Percentiles rank a stretch among this genome's conserved stretches.
phyloP scores from a whole-genome alignment of 257 asterid species.

The Prunella vulgaris region DNA sequence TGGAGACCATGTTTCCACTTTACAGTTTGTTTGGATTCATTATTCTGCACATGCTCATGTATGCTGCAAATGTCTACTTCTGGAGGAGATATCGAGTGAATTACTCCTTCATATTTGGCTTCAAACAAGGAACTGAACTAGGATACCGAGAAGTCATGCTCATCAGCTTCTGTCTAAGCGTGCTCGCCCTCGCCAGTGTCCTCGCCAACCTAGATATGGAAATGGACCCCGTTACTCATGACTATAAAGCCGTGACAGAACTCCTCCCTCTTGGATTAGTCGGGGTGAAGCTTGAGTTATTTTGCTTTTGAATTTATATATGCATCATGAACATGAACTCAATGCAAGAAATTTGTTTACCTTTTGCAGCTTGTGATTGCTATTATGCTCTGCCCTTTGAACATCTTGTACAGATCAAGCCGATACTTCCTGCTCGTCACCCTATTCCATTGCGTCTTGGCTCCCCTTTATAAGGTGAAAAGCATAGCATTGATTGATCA shows the following conservation, averaged over 20 bases:
- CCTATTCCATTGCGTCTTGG: constrained; percentile 35
- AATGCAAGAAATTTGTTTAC: too few species aligned
- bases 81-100: constrained; percentile 50
- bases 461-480: constrained; percentile 56
- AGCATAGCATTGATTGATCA: background rate
- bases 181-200: constrained; percentile 39
- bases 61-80: constrained; percentile 42
- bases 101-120: constrained; percentile 45
- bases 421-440: constrained; percentile 41
- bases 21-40: constrained; percentile 57
- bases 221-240: constrained; percentile 46
- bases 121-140: constrained; percentile 49
- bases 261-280: constrained; percentile 54
- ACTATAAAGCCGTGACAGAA: constrained; percentile 41
- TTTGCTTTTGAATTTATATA: too few species aligned
- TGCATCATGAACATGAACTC: too few species aligned
- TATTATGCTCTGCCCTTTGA: constrained; percentile 49
- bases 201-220: constrained; percentile 56
- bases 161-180: constrained; percentile 31
- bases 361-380: constrained; percentile 38
- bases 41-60: constrained; percentile 48
- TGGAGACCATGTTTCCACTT: constrained; percentile 64
- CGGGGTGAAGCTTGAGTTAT: constrained; percentile 22
- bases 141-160: constrained; percentile 47
- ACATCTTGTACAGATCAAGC: constrained; percentile 51